These are phyloP conservation scores for Starmerella sirachaensis DNA, from an alignment of 805 yeast species.

Conservation along the genomic window DNA sequence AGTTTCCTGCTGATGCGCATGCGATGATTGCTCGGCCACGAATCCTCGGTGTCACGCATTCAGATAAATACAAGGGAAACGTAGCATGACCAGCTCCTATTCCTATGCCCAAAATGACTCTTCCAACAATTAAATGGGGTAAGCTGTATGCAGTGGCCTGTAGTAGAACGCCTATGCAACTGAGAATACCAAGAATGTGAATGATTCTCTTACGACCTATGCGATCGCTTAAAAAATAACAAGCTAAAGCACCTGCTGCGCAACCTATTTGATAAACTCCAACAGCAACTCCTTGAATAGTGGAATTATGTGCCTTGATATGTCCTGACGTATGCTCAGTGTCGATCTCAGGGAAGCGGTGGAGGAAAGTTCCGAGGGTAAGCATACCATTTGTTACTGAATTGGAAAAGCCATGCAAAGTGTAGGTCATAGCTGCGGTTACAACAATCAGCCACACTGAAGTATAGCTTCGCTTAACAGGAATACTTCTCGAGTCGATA, in stretches of 20 bases:
- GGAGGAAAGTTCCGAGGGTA: slow-evolving; percentile 18
- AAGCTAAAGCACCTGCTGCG: slow-evolving; percentile 50
- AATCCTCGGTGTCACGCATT: slow-evolving; percentile 46
- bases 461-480: background rate
- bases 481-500: too few relatives aligned
- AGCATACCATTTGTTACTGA: slow-evolving; percentile 44
- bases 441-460: slow-evolving; percentile 10
- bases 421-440: slow-evolving; percentile 20
- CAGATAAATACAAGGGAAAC: slow-evolving; percentile 66
- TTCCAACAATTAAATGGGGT: slow-evolving; percentile 59
- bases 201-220: slow-evolving; percentile 48
- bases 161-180: slow-evolving; percentile 46
- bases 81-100: slow-evolving; percentile 62
- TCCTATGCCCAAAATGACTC: slow-evolving; percentile 57
- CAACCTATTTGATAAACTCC: slow-evolving; percentile 54
- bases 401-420: slow-evolving; percentile 49
- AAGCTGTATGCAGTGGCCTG: slow-evolving; percentile 43
- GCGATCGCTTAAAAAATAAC: slow-evolving; percentile 44
- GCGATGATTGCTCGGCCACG: slow-evolving; percentile 52
- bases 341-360: slow-evolving; percentile 23
- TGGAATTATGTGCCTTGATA: slow-evolving; percentile 11
- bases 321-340: slow-evolving; percentile 14
- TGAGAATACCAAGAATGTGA: slow-evolving; percentile 34
- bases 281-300: slow-evolving; percentile 27
- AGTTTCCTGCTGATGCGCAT: slow-evolving; percentile 53